These are phyloP conservation scores for Cytospora chrysosperma DNA, from an alignment of 2,329 filamentous ascomycete species.

Conservation along the genomic window DNA sequence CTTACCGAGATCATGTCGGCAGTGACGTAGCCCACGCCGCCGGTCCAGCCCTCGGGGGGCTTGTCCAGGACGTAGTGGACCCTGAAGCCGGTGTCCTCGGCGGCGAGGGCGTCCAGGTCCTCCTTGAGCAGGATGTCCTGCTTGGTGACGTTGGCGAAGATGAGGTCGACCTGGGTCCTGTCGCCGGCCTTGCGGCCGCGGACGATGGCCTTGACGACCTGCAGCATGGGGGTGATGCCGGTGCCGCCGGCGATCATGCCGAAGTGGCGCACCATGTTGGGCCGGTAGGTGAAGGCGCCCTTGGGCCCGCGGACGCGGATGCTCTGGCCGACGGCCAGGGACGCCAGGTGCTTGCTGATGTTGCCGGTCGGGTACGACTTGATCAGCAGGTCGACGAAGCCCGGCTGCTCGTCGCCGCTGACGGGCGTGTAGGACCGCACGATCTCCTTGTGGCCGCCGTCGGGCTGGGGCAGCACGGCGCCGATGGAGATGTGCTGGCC, in stretches of 20 bases:
- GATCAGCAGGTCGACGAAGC: conserved; percentile 94
- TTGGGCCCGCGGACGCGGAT: conserved; percentile 94
- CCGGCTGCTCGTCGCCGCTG: conserved; percentile 82
- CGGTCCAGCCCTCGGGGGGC: conserved; percentile 86
- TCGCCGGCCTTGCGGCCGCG: conserved; percentile 77
- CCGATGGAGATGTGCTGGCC: conserved; percentile 98
- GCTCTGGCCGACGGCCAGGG: conserved; percentile 76
- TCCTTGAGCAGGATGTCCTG: conserved; percentile 94
- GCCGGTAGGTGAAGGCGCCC: conserved; percentile 95
- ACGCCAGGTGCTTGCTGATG: conserved; percentile 90
- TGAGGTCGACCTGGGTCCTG: conserved; percentile 85
- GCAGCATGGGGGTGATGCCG: conserved; percentile 97
- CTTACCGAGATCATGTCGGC: conserved; percentile 83
- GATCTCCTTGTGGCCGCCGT: conserved; percentile 77
- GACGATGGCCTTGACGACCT: conserved; percentile 88
- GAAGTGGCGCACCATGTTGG: conserved; percentile 94
- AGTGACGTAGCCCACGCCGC: conserved; percentile 92
- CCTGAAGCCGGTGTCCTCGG: conserved; percentile 77
- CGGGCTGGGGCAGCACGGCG: conserved; percentile 65
- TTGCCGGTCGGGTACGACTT: conserved; percentile 98
- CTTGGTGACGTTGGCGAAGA: conserved; percentile 93
- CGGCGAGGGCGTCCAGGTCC: conserved; percentile 77
- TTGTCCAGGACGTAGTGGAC: conserved; percentile 97
- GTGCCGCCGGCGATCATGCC: conserved; percentile 98
- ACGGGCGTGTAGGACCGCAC: conserved; percentile 92